Base-by-base conservation (phyloP, 768 basidiomycete genomes). In the Rhizopogon salebrosus region DNA sequence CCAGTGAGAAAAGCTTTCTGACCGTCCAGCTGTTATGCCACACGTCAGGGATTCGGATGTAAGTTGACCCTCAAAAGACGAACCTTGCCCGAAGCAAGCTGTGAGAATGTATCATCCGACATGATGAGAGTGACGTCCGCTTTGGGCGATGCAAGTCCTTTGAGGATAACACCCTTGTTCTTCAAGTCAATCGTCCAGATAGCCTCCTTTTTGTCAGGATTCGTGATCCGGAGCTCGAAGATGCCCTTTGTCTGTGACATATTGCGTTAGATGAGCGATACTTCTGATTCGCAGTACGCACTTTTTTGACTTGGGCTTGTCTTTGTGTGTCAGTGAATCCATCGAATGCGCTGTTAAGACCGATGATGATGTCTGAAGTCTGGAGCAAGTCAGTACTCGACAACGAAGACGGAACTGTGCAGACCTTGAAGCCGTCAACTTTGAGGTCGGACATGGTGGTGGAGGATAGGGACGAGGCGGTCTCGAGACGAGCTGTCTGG, bases 1-100 rank as follows among this genome's bases (percentile, higher is more conserved):
- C 94, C 94, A 6, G 89, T 90, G 89, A 98, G 92, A 75, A 94
- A 97, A 20, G 93, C 93, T 66, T 93, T 94, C 71, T 97, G 94
- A 18, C 91, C 93, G 61, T 89, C 92, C 41, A 88, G 74, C 87
- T 92, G 56, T 26, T 45, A 41, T n/a, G 34, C 22, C 16, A 36
- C 2, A 6, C 8, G 40, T 40, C 23, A 41, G 46, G 53, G 38
- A 38, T 16, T 13, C n/a, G 29, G 10, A 16, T 18, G 8, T 20
- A 13, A 52, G 24, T 38, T 35, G 7, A 35, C 10, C 13, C n/a
- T 20, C 3, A 23, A 20, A 11, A 14, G 50, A 57, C 73, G 29
- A 59, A 86, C 86, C 77, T 91, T 89, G 62, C 87, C 89, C 36
- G 72, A 64, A 3, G 89, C 85, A 34, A 98, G 75, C 37, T 85